Base-by-base conservation (phyloP, 2,329 filamentous ascomycete species). In the Paecilomyces fulvus region DNA sequence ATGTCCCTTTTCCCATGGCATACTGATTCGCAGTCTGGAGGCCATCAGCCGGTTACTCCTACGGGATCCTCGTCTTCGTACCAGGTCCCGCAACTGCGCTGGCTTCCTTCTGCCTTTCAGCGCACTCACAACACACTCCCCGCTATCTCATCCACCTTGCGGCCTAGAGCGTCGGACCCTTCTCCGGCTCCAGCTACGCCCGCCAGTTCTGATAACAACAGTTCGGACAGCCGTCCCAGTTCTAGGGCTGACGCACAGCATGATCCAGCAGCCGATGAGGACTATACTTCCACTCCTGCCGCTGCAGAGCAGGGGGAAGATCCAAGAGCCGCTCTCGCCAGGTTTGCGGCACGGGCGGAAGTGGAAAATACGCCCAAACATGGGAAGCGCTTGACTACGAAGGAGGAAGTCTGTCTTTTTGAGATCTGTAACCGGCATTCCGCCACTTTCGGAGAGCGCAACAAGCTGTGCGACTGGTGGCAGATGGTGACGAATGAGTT, bases 401-500 rank as follows among this genome's bases (percentile, higher is more conserved):
- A 67, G 30, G 73, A 75, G 55, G 72, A 75, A 59, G 67, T 74
- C 3, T 67, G 64, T 0, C 64, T 75, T 3, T 75, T 75, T 52
- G 67, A 73, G 17, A 71, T 75, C 33, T 75, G 73, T 57, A 75
- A 73, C 56, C 66, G 64, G 5, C 66, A 74, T 51, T 68, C 71
- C 0, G 59, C 53, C 12, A 67, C 65, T 2, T 75, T 75, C 53
- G 73, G 73, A 1, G 69, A 69, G 52, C 71, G 72, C 57, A 74
- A 70, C 58, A 73, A 72, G 30, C 65, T 75, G 4, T 75, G 73
- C 57, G 71, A 75, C 53, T 75, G 73, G 73, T 75, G 73, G 73
- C 67, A 66, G 60, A 70, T 61, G 2, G 64, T 75, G 12, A 70
- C 73, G 5, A 61, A 61, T 25, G 72, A 75, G 53, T 75, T 75